Conservation (phyloP, 2,329 filamentous ascomycete species). For the Dendryphion nanum region DNA sequence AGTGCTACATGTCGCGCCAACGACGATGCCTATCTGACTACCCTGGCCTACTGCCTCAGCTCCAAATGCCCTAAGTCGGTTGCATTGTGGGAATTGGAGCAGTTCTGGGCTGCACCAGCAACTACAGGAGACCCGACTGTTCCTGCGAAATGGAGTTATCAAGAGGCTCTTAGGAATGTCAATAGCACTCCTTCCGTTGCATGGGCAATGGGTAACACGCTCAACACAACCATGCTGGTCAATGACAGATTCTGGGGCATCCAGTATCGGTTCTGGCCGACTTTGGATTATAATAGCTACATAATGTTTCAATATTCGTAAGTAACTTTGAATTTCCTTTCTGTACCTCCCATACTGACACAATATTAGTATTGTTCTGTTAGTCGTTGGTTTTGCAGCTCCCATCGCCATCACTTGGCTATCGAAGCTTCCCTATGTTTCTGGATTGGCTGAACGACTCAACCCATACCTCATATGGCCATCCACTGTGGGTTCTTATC, state of each 20-base stretch:
- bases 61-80: background rate
- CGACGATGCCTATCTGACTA: slow-evolving; percentile 4
- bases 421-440: slow-evolving; percentile 11
- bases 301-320: background rate
- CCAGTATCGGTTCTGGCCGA: background rate
- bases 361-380: slow-evolving; percentile 12
- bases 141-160: background rate
- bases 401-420: slow-evolving; percentile 17
- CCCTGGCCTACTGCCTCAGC: slow-evolving; percentile 5
- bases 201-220: background rate
- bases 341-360: background rate
- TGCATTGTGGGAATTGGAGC: slow-evolving; percentile 2
- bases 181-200: slow-evolving; percentile 1
- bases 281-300: background rate
- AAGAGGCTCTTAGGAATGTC: background rate
- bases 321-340: background rate
- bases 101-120: background rate
- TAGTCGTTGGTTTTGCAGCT: slow-evolving; percentile 16
- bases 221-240: slow-evolving; percentile 2
- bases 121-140: background rate
- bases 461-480: background rate
- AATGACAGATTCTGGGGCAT: background rate
- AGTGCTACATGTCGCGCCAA: slow-evolving; percentile 1
- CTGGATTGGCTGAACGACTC: slow-evolving; percentile 8
- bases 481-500: background rate